phyloP scores from a whole-genome alignment of 768 basidiomycete genomes.

The Tylopilus plumbeoviolaceoides region DNA sequence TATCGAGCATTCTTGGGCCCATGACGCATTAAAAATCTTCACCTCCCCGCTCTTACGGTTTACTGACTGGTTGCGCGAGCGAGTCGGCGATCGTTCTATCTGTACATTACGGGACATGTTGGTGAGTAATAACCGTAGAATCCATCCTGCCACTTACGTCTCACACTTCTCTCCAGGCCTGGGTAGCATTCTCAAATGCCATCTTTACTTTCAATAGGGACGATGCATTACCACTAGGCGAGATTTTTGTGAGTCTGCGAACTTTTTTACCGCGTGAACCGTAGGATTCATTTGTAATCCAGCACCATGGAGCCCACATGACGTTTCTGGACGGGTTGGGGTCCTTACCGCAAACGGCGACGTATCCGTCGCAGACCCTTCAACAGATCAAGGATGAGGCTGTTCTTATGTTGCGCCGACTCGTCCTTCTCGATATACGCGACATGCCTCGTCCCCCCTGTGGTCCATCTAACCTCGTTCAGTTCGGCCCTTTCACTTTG shows the following conservation, averaged over 20 bases:
- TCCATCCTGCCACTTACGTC: not conserved
- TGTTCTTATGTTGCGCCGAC: conserved; percentile 44
- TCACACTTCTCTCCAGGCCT: conserved; percentile 53
- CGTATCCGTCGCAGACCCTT: conserved; percentile 58
- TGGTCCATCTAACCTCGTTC: conserved; percentile 39
- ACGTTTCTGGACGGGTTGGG: conserved; percentile 86
- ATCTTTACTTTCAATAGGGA: conserved; percentile 34
- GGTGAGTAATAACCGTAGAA: conserved; percentile 41
- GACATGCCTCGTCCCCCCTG: conserved; percentile 26
- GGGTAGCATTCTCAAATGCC: conserved; percentile 85
- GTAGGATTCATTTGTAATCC: conserved; percentile 13
- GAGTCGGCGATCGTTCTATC: conserved; percentile 59
- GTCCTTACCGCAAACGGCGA: conserved; percentile 67
- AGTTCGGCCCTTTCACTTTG: conserved; percentile 74
- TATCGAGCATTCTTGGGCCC: conserved; percentile 63
- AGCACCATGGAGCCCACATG: conserved; percentile 95
- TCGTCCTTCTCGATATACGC: conserved; percentile 45
- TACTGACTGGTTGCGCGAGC: conserved; percentile 68
- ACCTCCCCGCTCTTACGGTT: conserved; percentile 72
- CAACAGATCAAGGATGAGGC: conserved; percentile 61
- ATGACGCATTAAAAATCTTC: conserved; percentile 47
- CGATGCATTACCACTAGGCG: conserved; percentile 36
- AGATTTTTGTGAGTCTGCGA: conserved; percentile 61
- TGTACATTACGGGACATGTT: conserved; percentile 84
- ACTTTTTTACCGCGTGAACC: not conserved